Percentiles rank a stretch among this genome's conserved stretches.
phyloP scores from a whole-genome alignment of 345 rosid species.

The Melaleuca quinquenervia region DNA sequence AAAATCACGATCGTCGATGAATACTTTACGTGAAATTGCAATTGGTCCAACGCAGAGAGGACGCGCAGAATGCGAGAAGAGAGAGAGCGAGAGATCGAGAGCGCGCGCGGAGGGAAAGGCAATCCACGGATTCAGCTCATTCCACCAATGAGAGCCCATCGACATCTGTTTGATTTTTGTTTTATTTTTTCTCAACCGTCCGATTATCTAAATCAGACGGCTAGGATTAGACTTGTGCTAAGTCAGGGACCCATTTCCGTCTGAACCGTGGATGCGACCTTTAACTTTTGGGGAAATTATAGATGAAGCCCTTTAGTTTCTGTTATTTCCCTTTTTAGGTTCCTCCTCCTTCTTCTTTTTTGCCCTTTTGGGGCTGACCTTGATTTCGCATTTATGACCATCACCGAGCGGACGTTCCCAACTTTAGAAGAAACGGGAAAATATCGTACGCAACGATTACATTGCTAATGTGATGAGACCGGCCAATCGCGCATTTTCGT shows the following conservation, averaged over 20 bases:
- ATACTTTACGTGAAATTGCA: not conserved
- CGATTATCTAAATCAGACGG: no score
- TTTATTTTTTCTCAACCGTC: no score
- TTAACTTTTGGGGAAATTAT: not conserved
- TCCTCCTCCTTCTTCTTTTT: not conserved
- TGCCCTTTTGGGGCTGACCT: not conserved
- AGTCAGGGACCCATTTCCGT: no score
- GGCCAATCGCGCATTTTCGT: fast-evolving
- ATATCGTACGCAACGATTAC: fast-evolving
- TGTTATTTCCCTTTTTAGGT: not conserved
- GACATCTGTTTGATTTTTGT: not conserved
- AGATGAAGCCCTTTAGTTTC: not conserved
- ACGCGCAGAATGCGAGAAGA: not conserved
- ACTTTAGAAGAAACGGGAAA: not conserved
- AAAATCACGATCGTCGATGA: not conserved
- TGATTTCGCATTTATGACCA: not conserved
- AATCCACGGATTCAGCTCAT: not conserved
- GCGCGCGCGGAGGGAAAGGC: not conserved
- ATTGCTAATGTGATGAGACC: fast-evolving
- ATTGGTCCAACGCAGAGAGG: not conserved
- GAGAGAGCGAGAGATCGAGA: not conserved
- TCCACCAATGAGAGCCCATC: no score
- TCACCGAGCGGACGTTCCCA: not conserved
- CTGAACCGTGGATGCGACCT: not conserved
- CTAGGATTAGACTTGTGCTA: no score